phyloP scores from a whole-genome alignment of 78 protist species.

The Dictyostelium citrinum region DNA sequence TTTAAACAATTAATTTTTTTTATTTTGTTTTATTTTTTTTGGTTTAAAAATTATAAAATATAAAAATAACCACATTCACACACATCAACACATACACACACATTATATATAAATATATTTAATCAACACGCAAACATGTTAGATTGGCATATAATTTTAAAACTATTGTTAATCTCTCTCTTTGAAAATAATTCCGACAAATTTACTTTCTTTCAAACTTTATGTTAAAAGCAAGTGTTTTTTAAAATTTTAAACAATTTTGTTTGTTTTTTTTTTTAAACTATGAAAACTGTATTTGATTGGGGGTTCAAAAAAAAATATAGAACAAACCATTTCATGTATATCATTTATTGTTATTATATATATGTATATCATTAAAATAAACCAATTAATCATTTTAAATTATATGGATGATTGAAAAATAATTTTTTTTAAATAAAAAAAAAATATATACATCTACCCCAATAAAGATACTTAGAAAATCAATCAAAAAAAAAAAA shows the following conservation, averaged over 20 bases:
- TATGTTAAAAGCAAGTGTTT: neutral
- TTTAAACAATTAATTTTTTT: neutral
- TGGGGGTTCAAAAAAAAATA: neutral
- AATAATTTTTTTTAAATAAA: neutral
- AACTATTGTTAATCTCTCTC: conserved; percentile 4
- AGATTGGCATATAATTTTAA: neutral
- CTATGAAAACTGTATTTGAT: neutral
- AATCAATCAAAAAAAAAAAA: neutral
- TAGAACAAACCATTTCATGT: neutral
- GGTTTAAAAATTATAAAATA: neutral
- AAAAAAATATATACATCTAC: neutral
- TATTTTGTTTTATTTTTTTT: neutral
- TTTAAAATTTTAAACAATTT: neutral
- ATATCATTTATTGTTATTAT: neutral
- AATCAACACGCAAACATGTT: neutral
- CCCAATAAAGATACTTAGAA: neutral
- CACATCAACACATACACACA: neutral
- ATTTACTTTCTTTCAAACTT: neutral
- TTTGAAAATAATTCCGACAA: conserved; percentile 3
- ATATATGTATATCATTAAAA: neutral
- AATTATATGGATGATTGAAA: neutral
- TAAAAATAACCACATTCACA: neutral
- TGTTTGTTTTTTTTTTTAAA: neutral
- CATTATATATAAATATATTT: neutral
- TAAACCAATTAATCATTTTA: neutral